Evolutionary conservation across 768 basidiomycete species (phyloP).

Genomic region (Mycena crocata): DNA sequence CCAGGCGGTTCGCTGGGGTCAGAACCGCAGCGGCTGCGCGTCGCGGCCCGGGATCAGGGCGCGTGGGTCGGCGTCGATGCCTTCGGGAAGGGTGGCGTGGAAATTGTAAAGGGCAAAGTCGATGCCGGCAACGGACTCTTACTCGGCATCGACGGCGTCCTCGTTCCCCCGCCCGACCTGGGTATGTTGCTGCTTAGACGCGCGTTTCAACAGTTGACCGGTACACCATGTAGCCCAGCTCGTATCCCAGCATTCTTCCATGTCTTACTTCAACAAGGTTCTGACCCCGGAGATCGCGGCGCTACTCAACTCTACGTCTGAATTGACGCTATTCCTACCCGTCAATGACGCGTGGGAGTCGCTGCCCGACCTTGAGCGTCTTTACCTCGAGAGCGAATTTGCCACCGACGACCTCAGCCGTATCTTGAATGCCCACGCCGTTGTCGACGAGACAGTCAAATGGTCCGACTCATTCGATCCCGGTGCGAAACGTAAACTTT

Average conservation of each 20-base stretch:
- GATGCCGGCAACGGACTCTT: conserved; percentile 83
- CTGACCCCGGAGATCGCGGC: conserved; percentile 68
- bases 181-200: conserved; percentile 57
- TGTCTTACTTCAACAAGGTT: conserved; percentile 82
- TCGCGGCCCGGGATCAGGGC: conserved; percentile 61
- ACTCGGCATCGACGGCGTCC: conserved; percentile 78
- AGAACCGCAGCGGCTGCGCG: conserved; percentile 83
- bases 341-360: conserved; percentile 85
- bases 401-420: conserved; percentile 82
- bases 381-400: conserved; percentile 91
- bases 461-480: conserved; percentile 75
- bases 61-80: conserved; percentile 79
- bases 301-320: conserved; percentile 72
- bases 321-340: conserved; percentile 91
- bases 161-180: conserved; percentile 80
- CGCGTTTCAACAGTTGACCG: conserved; percentile 7
- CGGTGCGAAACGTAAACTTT: conserved; percentile 63
- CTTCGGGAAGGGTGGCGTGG: conserved; percentile 79
- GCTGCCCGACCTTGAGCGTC: conserved; percentile 80
- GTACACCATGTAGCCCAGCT: conserved; percentile 61
- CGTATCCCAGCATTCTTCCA: conserved; percentile 65
- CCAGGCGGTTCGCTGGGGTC: conserved; percentile 86
- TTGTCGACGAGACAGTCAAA: conserved; percentile 65
- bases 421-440: conserved; percentile 85
- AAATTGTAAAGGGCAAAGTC: conserved; percentile 67